Conservation (phyloP, 306 rosid species). For the Trifolium dubium region DNA sequence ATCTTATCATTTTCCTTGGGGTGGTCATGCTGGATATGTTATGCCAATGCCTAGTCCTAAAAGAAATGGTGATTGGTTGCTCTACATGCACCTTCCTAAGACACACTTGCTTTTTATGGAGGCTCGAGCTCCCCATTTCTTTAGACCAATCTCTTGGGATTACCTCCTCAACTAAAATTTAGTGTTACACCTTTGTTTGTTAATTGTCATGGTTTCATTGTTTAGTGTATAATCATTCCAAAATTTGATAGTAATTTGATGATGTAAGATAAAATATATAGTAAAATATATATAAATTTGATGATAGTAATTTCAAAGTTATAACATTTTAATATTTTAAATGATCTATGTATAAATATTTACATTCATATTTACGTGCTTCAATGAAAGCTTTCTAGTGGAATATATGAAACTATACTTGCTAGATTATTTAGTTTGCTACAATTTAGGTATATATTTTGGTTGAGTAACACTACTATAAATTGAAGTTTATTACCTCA, state of each 20-base stretch:
- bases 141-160: slow-evolving; percentile 62
- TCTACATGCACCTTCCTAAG: slow-evolving; percentile 65
- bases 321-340: no score
- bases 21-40: slow-evolving; percentile 67
- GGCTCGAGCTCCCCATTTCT: slow-evolving; percentile 48
- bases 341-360: neutral
- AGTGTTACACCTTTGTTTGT: neutral
- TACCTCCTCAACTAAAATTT: neutral
- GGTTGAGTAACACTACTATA: no score
- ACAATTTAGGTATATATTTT: no score
- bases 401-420: no score
- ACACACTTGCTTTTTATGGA: slow-evolving; percentile 55
- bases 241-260: neutral
- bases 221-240: neutral
- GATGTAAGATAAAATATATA: neutral
- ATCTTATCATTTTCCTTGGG: slow-evolving; percentile 82
- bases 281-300: no score
- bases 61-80: slow-evolving; percentile 72
- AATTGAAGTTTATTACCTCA: no score
- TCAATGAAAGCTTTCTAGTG: no score
- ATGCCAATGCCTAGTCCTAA: slow-evolving; percentile 78
- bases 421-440: no score
- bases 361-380: no score
- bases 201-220: neutral
- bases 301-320: no score